phyloP scores from a whole-genome alignment of 345 rosid species.

The Trapa bicornis region DNA sequence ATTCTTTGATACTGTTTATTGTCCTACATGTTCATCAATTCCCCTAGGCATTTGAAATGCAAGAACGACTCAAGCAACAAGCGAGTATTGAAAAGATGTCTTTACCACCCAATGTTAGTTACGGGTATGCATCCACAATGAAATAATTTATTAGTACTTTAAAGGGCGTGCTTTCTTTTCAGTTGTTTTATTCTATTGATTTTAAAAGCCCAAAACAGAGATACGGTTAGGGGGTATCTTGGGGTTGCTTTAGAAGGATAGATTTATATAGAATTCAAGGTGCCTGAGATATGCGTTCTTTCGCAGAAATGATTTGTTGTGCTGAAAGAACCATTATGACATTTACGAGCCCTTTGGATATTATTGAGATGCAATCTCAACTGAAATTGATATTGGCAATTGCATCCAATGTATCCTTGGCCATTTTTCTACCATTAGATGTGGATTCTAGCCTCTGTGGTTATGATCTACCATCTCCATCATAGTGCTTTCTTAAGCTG shows the following conservation, averaged over 20 bases:
- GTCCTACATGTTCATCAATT: background rate
- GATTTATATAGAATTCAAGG: background rate
- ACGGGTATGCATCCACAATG: constrained; percentile 36
- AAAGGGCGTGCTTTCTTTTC: background rate
- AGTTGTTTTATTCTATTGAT: too few relatives aligned
- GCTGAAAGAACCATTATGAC: background rate
- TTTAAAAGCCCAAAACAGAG: too few relatives aligned
- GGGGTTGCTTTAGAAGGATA: too few relatives aligned
- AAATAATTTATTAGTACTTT: background rate
- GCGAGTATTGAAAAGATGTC: constrained; percentile 43
- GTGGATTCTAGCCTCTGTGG: background rate
- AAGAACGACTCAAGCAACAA: constrained; percentile 67
- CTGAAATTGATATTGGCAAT: background rate
- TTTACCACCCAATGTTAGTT: constrained; percentile 50
- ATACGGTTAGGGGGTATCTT: too few relatives aligned
- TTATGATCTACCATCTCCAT: background rate
- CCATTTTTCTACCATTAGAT: background rate
- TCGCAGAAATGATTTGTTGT: background rate
- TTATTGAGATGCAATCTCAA: background rate
- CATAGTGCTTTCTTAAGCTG: background rate
- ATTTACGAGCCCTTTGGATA: background rate
- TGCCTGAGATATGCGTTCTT: background rate
- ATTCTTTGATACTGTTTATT: background rate
- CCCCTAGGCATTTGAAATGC: constrained; percentile 63
- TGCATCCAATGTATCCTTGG: background rate